These are phyloP conservation scores for Debaryomyces nepalensis DNA, from an alignment of 1,139 yeast genomes.

Conservation along the genomic window DNA sequence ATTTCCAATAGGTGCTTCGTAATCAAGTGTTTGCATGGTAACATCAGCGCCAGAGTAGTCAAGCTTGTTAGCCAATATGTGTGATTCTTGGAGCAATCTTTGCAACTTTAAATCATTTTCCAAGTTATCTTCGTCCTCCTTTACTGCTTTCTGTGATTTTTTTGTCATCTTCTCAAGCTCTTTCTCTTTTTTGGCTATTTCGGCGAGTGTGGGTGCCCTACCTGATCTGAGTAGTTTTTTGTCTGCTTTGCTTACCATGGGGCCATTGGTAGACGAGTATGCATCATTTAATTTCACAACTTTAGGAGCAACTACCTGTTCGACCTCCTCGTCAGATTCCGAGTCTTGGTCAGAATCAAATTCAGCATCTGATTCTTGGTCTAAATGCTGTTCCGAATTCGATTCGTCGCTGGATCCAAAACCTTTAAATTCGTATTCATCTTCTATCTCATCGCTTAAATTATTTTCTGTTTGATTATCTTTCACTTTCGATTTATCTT, in stretches of 20 bases:
- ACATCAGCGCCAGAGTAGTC: conserved; percentile 77
- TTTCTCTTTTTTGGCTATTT: conserved; percentile 34
- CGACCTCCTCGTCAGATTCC: no score
- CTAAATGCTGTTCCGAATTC: conserved; percentile 22
- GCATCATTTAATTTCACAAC: conserved; percentile 39
- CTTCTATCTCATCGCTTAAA: conserved; percentile 18
- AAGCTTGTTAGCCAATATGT: conserved; percentile 65
- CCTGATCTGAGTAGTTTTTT: conserved; percentile 42
- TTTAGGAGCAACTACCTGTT: conserved; percentile 37
- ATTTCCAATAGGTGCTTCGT: conserved; percentile 77
- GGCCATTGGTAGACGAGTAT: conserved; percentile 21
- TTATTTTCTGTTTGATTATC: conserved; percentile 16
- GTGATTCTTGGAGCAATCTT: conserved; percentile 82
- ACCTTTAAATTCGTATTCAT: conserved; percentile 24
- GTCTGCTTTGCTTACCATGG: conserved; percentile 34
- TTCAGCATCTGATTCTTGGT: conserved; percentile 18
- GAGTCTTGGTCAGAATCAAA: no score
- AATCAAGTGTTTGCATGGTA: conserved; percentile 67
- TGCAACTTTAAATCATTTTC: conserved; percentile 85
- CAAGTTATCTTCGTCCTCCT: conserved; percentile 56
- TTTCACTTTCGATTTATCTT: conserved; percentile 51
- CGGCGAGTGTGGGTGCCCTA: conserved; percentile 46
- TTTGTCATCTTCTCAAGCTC: conserved; percentile 36
- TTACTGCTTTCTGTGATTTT: conserved; percentile 24
- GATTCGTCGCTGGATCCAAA: conserved; percentile 21